phyloP scores from a whole-genome alignment of 2,329 filamentous ascomycete genomes.

The Chlorencoelia australis region DNA sequence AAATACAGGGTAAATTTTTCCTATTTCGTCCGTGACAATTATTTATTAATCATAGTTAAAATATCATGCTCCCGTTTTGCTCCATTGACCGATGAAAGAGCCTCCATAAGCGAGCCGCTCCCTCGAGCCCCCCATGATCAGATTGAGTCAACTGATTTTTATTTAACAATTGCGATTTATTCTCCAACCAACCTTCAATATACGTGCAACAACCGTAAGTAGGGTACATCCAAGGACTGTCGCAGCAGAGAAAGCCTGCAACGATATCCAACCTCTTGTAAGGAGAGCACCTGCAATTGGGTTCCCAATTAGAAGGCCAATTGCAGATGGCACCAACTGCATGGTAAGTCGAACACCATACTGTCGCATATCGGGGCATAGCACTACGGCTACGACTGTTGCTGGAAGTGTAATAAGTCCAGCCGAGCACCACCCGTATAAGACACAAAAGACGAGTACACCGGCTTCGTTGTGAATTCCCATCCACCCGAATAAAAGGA shows the following conservation, averaged over 20 bases:
- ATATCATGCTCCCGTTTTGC: too few species aligned
- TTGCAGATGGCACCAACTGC: not conserved
- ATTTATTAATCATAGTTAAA: too few species aligned
- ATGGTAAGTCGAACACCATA: conserved; percentile 1
- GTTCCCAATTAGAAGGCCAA: conserved; percentile 3
- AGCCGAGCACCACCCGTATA: conserved; percentile 3
- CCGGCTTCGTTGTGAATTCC: not conserved
- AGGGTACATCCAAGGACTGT: not conserved
- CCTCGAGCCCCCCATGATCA: too few species aligned
- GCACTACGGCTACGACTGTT: not conserved
- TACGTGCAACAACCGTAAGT: not conserved
- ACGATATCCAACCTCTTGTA: not conserved
- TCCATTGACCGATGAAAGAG: too few species aligned
- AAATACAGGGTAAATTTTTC: too few species aligned
- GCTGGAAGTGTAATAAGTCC: not conserved
- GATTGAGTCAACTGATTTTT: too few species aligned
- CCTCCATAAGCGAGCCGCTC: too few species aligned
- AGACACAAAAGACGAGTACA: not conserved
- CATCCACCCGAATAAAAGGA: conserved; percentile 33
- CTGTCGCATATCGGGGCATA: conserved; percentile 2
- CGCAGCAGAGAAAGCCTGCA: conserved; percentile 2
- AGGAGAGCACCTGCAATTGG: conserved; percentile 2
- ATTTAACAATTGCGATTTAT: not conserved
- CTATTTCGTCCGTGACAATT: too few species aligned
- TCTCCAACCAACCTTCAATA: not conserved